Evolutionary conservation across 345 rosid species (phyloP).

Genomic region (Lagerstroemia speciosa): DNA sequence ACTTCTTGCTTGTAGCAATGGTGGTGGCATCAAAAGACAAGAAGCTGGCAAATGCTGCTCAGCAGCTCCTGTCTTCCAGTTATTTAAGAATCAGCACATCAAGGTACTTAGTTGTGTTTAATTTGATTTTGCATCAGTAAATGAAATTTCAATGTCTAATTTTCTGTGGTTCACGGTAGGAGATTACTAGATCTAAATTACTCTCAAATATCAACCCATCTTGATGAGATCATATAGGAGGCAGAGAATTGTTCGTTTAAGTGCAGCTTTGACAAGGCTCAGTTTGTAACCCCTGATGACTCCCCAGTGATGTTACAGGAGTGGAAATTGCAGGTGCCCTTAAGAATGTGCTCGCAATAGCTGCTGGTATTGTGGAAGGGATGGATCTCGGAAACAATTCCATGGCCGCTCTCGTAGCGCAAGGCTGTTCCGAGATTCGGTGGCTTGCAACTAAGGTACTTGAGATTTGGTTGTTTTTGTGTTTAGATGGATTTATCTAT

Average conservation of each 20-base stretch:
- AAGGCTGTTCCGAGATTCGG: constrained; percentile 92
- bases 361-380: constrained; percentile 93
- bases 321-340: constrained; percentile 96
- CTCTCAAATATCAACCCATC: neutral
- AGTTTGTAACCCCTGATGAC: constrained; percentile 66
- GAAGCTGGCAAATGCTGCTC: constrained; percentile 63
- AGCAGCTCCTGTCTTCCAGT: constrained; percentile 79
- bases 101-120: constrained; percentile 37
- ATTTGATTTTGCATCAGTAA: neutral
- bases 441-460: constrained; percentile 89
- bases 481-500: neutral
- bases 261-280: constrained; percentile 18
- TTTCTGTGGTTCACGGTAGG: neutral
- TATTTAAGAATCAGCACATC: constrained; percentile 81
- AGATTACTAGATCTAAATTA: neutral
- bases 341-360: constrained; percentile 88
- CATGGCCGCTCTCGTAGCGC: constrained; percentile 95
- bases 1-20: constrained; percentile 51
- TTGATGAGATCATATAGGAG: neutral
- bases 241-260: neutral
- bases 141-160: neutral
- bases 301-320: constrained; percentile 94
- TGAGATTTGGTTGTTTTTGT: constrained; percentile 1
- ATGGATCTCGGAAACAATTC: constrained; percentile 93
- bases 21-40: constrained; percentile 88